A percentile compares a stretch with the other conserved stretches of the same genome.
Evolutionary conservation across 1,284 basidiomycete species (phyloP).

Genomic region (Puccinia coronata): DNA sequence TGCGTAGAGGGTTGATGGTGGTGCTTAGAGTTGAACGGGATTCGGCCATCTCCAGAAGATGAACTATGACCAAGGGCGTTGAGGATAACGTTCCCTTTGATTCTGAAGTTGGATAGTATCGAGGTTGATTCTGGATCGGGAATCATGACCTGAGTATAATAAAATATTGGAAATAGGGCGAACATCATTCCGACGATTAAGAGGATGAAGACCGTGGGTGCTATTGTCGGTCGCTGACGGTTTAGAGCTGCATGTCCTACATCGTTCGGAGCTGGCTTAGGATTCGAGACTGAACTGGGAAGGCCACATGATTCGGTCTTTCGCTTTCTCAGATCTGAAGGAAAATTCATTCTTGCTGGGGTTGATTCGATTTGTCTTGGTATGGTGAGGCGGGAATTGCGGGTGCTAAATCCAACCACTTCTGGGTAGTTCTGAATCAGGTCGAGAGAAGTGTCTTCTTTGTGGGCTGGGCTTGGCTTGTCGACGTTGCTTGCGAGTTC

Average conservation of each 20-base stretch:
- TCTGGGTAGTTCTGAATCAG: no score
- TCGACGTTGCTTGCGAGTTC: no score
- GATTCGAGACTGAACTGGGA: constrained; percentile 22
- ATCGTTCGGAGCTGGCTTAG: constrained; percentile 6
- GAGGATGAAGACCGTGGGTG: constrained; percentile 37
- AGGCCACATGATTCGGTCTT: not conserved
- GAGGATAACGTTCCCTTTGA: constrained; percentile 38
- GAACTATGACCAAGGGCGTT: constrained; percentile 32
- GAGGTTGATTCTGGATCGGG: constrained; percentile 37
- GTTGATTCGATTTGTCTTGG: no score
- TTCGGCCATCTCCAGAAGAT: constrained; percentile 14
- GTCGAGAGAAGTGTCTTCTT: no score
- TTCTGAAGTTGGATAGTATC: constrained; percentile 33
- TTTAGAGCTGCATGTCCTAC: constrained; percentile 24
- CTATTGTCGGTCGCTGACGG: constrained; percentile 39
- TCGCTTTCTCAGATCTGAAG: constrained; percentile 33
- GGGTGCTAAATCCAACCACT: no score
- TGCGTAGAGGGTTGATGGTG: not conserved
- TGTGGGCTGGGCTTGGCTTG: no score
- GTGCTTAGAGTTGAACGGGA: constrained; percentile 12
- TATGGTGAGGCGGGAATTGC: no score
- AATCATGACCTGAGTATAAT: constrained; percentile 48
- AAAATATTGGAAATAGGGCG: constrained; percentile 41
- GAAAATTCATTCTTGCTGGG: constrained; percentile 14
- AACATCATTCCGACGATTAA: constrained; percentile 28